Evolutionary conservation across 768 basidiomycete genomes (phyloP).

Genomic region (Lentinula boryana): DNA sequence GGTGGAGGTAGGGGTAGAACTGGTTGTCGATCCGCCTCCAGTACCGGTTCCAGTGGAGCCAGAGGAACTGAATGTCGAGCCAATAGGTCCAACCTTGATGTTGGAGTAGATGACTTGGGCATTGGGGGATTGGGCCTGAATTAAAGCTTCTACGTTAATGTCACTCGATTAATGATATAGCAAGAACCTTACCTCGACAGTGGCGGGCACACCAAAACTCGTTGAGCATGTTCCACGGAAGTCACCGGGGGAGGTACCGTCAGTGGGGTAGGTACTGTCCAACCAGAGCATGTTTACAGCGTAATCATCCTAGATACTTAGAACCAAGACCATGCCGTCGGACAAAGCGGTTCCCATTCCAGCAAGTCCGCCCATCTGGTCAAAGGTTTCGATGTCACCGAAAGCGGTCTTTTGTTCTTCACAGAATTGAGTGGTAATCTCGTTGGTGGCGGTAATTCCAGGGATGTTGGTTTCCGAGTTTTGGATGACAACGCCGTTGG

Average conservation of each 20-base stretch:
- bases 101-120: slow-evolving; percentile 29
- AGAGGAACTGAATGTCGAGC: slow-evolving; percentile 23
- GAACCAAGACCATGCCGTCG: slow-evolving; percentile 37
- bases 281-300: slow-evolving; percentile 52
- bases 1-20: slow-evolving; percentile 3
- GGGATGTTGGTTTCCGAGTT: slow-evolving; percentile 26
- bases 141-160: background rate
- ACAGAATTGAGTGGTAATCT: slow-evolving; percentile 35
- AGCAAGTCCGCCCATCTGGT: slow-evolving; percentile 33
- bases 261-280: slow-evolving; percentile 42
- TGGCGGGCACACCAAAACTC: slow-evolving; percentile 36
- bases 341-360: slow-evolving; percentile 27
- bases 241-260: slow-evolving; percentile 33
- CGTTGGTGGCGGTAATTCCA: slow-evolving; percentile 22
- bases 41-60: background rate
- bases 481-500: slow-evolving; percentile 33
- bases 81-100: slow-evolving; percentile 32
- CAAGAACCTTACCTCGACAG: slow-evolving; percentile 28
- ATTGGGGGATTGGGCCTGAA: slow-evolving; percentile 22
- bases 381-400: slow-evolving; percentile 38
- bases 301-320: slow-evolving; percentile 37
- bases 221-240: slow-evolving; percentile 46
- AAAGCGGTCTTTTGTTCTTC: slow-evolving; percentile 34
- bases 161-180: background rate
- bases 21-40: background rate